These are phyloP conservation scores for Pseudozyma hubeiensis DNA, from an alignment of 1,284 basidiomycete species.

Conservation along the genomic window DNA sequence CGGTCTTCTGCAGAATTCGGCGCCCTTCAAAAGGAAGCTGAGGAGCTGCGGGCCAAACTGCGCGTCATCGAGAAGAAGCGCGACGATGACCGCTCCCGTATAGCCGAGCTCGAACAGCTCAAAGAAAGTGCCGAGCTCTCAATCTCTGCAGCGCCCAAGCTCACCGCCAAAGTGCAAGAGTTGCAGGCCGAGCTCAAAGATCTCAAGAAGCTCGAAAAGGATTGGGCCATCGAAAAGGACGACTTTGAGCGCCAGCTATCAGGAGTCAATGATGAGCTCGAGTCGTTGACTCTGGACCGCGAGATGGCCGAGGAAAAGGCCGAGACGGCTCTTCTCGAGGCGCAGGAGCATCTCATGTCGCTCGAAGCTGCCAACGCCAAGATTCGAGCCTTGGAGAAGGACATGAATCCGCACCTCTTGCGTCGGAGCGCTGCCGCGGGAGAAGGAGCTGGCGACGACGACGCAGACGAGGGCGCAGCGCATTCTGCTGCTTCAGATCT, in stretches of 20 bases:
- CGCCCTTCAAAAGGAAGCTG: constrained; percentile 56
- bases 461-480: constrained; percentile 12
- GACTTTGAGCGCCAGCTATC: constrained; percentile 71
- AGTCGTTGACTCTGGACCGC: constrained; percentile 94
- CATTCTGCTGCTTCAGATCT: constrained; percentile 73
- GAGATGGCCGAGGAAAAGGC: constrained; percentile 96
- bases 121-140: constrained; percentile 86
- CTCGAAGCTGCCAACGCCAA: constrained; percentile 77
- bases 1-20: constrained; percentile 42
- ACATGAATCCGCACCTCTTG: constrained; percentile 38
- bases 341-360: constrained; percentile 87
- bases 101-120: constrained; percentile 85
- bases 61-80: constrained; percentile 87
- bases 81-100: constrained; percentile 83
- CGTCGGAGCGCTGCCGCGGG: constrained; percentile 68
- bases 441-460: constrained; percentile 50
- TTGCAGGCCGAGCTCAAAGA: constrained; percentile 57
- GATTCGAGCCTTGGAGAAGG: constrained; percentile 51
- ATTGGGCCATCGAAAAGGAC: constrained; percentile 54
- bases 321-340: constrained; percentile 81
- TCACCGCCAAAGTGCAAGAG: constrained; percentile 69
- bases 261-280: constrained; percentile 87
- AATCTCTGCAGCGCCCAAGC: constrained; percentile 81
- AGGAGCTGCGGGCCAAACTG: constrained; percentile 83
- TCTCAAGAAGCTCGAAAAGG: constrained; percentile 58